Base-by-base conservation (phyloP, 345 rosid species). In the Linum tenue region DNA sequence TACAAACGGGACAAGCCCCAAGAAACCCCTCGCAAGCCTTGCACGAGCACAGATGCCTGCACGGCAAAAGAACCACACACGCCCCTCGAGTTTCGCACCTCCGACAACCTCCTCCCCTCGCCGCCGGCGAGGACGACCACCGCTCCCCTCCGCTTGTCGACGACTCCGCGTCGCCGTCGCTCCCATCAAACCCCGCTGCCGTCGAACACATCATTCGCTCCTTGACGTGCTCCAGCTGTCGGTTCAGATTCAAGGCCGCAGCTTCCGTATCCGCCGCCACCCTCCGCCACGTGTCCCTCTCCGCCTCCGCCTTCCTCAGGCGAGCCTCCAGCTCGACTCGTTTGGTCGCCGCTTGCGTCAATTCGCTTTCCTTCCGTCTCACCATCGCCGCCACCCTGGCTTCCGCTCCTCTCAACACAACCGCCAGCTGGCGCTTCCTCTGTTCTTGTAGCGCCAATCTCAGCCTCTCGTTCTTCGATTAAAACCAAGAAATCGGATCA, bases 11-110 rank as follows among this genome's bases (percentile, higher is more conserved):
- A 70, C 91, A 86, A 6, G 62, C 69, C n/a, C 44, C 75, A 4
- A 84, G 83, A 68, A 68, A 73, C 50, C 76, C 50, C 44, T 80
- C 86, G 39, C 91, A 86, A 4, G 43, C 60, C 67, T 74, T 77
- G 81, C 91, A 86, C 63, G 82, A 84, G 67, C 86, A 82, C 56
- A 86, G 78, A 15, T 86, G 91, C 37, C 81, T 79, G 69, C 91
- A 86, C 22, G 91, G 91, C 31, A 86, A 72, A 66, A 82, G 77
- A 35, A 86, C 57, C 41, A 86, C 65, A 64, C 84, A 77, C 70
- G 91, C 69, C 17, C 53, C 69, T 64, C 80, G 57, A 65, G 59
- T 65, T 37, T 76, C 58, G 55, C 82, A 77, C 58, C 69, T 62
- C 69, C 51, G 57, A 22, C 77, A 73, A 8, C 7, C 66, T 36